Conservation (phyloP, 495 filamentous ascomycete genomes). For the Penicillium dipodomyicola region DNA sequence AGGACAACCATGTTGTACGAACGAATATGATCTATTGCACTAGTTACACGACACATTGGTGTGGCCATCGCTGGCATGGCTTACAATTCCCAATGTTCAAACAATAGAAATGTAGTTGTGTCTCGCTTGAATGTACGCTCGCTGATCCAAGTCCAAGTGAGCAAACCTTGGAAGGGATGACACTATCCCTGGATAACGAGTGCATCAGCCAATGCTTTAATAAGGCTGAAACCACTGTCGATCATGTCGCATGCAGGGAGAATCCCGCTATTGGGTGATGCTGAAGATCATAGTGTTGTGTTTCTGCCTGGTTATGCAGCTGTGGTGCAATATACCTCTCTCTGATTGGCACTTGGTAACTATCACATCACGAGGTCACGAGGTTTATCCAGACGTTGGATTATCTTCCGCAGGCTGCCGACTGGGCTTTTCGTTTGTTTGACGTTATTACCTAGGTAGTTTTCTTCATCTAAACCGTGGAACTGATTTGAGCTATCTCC, state of each 20-base stretch:
- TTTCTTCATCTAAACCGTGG: background rate
- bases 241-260: constrained; percentile 23
- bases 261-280: constrained; percentile 7
- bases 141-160: background rate
- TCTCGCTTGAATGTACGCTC: background rate
- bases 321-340: constrained; percentile 16
- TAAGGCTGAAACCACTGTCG: constrained; percentile 23
- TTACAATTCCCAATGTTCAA: background rate
- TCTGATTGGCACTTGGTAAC: constrained; percentile 1
- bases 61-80: background rate
- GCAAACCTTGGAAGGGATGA: background rate
- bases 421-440: constrained; percentile 4
- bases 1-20: background rate
- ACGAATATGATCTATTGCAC: background rate
- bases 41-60: background rate
- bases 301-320: background rate
- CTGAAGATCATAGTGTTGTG: background rate
- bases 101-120: background rate
- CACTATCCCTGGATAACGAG: background rate
- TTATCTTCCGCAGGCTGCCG: constrained; percentile 13
- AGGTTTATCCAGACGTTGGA: background rate
- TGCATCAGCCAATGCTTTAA: background rate
- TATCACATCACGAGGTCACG: background rate
- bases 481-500: background rate
- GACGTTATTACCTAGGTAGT: background rate